phyloP scores from a whole-genome alignment of 192 early-diverging fungal genomes.

The Kickxella alabastrina region DNA sequence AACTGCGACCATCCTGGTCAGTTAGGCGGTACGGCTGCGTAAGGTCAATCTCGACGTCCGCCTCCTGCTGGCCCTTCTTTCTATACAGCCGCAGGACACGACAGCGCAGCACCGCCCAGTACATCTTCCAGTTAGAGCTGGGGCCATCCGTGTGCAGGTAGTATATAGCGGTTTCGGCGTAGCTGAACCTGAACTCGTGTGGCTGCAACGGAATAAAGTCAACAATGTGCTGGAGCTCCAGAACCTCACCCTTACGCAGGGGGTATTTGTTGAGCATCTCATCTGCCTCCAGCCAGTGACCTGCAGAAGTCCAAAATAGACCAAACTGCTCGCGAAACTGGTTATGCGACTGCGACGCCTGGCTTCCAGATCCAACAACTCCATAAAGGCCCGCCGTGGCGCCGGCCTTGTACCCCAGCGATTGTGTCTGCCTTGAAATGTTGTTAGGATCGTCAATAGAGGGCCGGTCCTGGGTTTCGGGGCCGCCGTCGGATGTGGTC shows the following conservation, averaged over 20 bases:
- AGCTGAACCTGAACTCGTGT: constrained; percentile 49
- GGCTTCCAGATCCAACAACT: constrained; percentile 4
- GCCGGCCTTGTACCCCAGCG: neutral
- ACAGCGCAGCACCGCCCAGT: constrained; percentile 48
- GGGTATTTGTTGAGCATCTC: constrained; percentile 51
- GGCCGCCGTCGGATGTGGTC: neutral
- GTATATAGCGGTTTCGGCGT: constrained; percentile 48
- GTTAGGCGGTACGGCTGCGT: constrained; percentile 32
- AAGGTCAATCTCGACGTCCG: constrained; percentile 41
- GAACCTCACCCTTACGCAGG: constrained; percentile 46
- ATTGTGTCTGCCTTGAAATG: neutral
- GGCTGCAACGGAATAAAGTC: constrained; percentile 52
- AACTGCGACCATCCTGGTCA: constrained; percentile 39
- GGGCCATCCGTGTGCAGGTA: constrained; percentile 29
- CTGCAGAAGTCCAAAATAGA: constrained; percentile 52
- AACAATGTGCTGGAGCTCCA: constrained; percentile 51
- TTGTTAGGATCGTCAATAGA: neutral
- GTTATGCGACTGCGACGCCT: constrained; percentile 12
- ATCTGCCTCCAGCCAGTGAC: constrained; percentile 53
- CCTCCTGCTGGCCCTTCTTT: constrained; percentile 24
- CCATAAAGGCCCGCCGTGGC: constrained; percentile 22
- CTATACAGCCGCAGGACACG: constrained; percentile 36
- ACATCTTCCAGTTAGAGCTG: constrained; percentile 31
- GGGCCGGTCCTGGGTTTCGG: neutral
- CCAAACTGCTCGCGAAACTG: constrained; percentile 54